These are phyloP conservation scores for Cladosporium phlei DNA, from an alignment of 2,329 filamentous ascomycete genomes.

Conservation along the genomic window DNA sequence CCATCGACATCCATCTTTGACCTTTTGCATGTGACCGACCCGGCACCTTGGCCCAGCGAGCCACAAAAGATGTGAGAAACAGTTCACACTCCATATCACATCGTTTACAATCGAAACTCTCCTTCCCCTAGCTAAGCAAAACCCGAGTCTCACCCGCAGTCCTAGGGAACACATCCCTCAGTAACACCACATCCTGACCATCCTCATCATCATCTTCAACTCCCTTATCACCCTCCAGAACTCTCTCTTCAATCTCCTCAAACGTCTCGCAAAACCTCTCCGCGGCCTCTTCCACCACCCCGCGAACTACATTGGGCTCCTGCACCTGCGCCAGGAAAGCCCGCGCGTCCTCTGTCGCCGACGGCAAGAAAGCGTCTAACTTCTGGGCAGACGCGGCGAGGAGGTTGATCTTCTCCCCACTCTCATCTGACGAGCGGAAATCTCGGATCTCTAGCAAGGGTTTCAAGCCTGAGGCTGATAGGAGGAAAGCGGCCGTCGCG, in stretches of 20 bases:
- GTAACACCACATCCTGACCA: conserved; percentile 30
- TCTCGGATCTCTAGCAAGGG: conserved; percentile 34
- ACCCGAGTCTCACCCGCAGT: conserved; percentile 62
- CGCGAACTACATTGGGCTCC: conserved; percentile 65
- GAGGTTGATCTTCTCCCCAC: conserved; percentile 16
- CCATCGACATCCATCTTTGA: no score
- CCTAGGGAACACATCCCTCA: conserved; percentile 58
- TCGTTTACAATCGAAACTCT: no score
- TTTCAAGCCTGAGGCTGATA: conserved; percentile 66
- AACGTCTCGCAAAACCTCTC: conserved; percentile 83
- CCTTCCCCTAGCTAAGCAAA: conserved; percentile 48
- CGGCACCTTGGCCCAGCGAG: no score
- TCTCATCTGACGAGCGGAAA: conserved; percentile 10
- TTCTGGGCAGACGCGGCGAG: conserved; percentile 67
- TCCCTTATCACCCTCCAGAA: conserved; percentile 55
- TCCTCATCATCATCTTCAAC: conserved; percentile 33
- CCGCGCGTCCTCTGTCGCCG: conserved; percentile 85
- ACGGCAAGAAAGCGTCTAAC: conserved; percentile 86
- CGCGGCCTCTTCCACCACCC: conserved; percentile 77
- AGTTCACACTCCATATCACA: no score
- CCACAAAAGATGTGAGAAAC: no score
- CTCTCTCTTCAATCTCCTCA: conserved; percentile 60
- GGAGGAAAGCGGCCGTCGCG: conserved; percentile 61
- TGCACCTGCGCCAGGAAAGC: conserved; percentile 72
- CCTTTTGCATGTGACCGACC: no score